Conservation (phyloP, 2,329 filamentous ascomycete species). For the Curvularia lunata region DNA sequence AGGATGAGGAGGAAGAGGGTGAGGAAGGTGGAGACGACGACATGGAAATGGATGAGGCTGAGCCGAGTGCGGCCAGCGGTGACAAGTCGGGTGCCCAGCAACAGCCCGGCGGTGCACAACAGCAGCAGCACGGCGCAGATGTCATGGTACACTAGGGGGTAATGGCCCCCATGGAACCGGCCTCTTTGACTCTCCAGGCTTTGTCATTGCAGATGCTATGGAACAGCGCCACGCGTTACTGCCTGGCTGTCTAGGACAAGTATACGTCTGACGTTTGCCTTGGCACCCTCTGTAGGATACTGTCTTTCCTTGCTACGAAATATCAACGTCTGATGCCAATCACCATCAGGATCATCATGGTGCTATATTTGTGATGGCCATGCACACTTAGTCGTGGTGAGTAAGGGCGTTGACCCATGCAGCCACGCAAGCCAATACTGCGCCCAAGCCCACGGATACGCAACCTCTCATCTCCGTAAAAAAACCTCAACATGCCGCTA, state of each 20-base stretch:
- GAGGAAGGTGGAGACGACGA: slow-evolving; percentile 63
- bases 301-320: slow-evolving; percentile 10
- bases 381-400: not conserved
- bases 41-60: slow-evolving; percentile 64
- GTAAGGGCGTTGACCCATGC: slow-evolving; percentile 1
- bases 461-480: slow-evolving; percentile 22
- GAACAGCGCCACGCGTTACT: not conserved
- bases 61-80: slow-evolving; percentile 42
- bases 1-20: slow-evolving; percentile 71
- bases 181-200: slow-evolving; percentile 2
- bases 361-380: slow-evolving; percentile 1
- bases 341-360: not conserved
- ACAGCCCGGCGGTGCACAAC: slow-evolving; percentile 30
- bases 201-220: slow-evolving; percentile 7
- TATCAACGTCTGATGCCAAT: not conserved
- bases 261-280: slow-evolving; percentile 2
- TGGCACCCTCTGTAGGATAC: not conserved
- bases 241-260: slow-evolving; percentile 3
- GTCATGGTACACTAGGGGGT: slow-evolving; percentile 50
- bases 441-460: slow-evolving; percentile 14
- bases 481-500: slow-evolving; percentile 24
- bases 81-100: slow-evolving; percentile 40
- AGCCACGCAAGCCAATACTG: slow-evolving; percentile 25
- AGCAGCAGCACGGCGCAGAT: slow-evolving; percentile 40
- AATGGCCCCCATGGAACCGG: not conserved